Conservation (phyloP, 2,329 filamentous ascomycete species). For the Alternaria arbusti region DNA sequence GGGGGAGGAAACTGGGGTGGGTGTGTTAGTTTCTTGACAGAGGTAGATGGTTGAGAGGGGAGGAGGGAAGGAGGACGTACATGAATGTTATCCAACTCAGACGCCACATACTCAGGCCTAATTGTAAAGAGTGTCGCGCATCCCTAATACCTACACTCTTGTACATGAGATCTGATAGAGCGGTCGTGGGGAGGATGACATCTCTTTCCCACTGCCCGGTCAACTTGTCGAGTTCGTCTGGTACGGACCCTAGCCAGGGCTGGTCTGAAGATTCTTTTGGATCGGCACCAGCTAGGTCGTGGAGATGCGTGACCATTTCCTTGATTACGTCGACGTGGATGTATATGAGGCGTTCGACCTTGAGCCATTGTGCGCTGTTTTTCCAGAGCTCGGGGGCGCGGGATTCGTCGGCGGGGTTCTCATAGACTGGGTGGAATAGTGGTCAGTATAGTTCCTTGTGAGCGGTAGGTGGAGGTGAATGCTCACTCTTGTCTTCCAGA, state of each 20-base stretch:
- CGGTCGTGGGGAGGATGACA: conserved; percentile 58
- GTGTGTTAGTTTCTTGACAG: neutral
- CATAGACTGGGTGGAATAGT: conserved; percentile 50
- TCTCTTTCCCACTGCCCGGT: conserved; percentile 58
- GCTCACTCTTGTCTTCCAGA: conserved; percentile 43
- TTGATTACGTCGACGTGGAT: conserved; percentile 57
- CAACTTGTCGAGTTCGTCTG: conserved; percentile 55
- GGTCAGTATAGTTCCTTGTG: neutral
- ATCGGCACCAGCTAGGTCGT: conserved; percentile 49
- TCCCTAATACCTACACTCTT: conserved; percentile 61
- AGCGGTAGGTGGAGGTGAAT: too few species aligned
- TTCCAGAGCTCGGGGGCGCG: conserved; percentile 60
- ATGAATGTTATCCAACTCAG: conserved; percentile 77
- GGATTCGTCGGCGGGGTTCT: conserved; percentile 60
- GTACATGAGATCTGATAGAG: conserved; percentile 59
- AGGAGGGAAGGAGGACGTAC: neutral
- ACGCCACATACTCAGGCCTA: conserved; percentile 60
- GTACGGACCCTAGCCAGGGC: conserved; percentile 51
- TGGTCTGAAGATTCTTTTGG: conserved; percentile 33
- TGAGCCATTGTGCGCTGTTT: conserved; percentile 59
- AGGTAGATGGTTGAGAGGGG: too few species aligned
- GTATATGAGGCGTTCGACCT: conserved; percentile 59
- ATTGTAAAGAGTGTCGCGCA: conserved; percentile 56
- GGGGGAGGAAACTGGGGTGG: conserved; percentile 59
- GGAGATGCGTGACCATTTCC: conserved; percentile 53